Evolutionary conservation across 345 rosid species (phyloP).

Genomic region (Chamaenerion angustifolium): DNA sequence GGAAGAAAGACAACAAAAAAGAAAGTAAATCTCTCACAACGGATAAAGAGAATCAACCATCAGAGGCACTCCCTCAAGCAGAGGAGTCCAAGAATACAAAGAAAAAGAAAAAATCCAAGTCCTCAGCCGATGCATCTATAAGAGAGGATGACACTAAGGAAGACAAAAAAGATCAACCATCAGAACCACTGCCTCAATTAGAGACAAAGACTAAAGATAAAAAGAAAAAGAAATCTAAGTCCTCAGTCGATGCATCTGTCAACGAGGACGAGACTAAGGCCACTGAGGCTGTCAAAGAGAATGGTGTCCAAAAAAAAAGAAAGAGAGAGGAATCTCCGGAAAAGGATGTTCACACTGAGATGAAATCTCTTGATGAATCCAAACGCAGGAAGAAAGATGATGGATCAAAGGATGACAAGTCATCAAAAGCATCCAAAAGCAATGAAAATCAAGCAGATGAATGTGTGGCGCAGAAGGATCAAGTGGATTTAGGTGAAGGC

Average conservation of each 20-base stretch:
- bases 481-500: background rate
- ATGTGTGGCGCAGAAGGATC: too few relatives aligned
- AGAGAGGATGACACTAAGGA: conserved; percentile 12
- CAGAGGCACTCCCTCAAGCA: conserved; percentile 6
- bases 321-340: conserved; percentile 49
- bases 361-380: conserved; percentile 31
- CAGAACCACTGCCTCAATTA: conserved; percentile 4
- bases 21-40: conserved; percentile 17
- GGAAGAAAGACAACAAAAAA: conserved; percentile 36
- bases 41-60: conserved; percentile 1
- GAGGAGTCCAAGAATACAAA: conserved; percentile 12
- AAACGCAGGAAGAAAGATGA: conserved; percentile 35
- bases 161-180: too few relatives aligned
- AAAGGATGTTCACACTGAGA: conserved; percentile 14
- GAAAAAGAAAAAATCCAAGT: conserved; percentile 13
- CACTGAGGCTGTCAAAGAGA: conserved; percentile 13
- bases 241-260: conserved; percentile 9
- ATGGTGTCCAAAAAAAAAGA: conserved; percentile 52
- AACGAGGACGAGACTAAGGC: conserved; percentile 11
- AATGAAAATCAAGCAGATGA: conserved; percentile 6
- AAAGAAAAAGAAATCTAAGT: conserved; percentile 28
- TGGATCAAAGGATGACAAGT: conserved; percentile 15
- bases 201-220: conserved; percentile 22
- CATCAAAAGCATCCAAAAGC: conserved; percentile 6
- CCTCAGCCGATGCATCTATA: conserved; percentile 14